These are phyloP conservation scores for Tolypocladium guangdongense DNA, from an alignment of 2,329 filamentous ascomycete species.

Conservation along the genomic window DNA sequence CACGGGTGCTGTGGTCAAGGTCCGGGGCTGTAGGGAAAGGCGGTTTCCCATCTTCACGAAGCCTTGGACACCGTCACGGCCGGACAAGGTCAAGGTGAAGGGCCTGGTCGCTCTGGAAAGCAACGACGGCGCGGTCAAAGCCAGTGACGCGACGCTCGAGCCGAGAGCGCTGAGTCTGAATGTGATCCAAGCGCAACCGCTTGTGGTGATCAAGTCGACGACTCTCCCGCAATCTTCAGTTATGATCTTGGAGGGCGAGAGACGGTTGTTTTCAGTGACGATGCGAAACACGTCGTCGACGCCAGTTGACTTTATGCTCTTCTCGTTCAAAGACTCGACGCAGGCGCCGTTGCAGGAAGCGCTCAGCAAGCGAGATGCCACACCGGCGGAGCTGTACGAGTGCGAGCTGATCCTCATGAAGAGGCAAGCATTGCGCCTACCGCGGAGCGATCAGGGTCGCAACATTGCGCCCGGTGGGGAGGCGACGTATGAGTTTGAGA, in stretches of 20 bases:
- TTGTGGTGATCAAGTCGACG: slow-evolving; percentile 63
- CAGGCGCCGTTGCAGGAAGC: slow-evolving; percentile 66
- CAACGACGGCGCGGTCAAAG: slow-evolving; percentile 25
- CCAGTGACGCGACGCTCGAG: slow-evolving; percentile 30
- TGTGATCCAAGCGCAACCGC: slow-evolving; percentile 70
- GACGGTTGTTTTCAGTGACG: slow-evolving; percentile 64
- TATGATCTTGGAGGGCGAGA: slow-evolving; percentile 90
- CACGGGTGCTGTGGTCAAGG: slow-evolving; percentile 66
- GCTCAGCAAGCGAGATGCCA: slow-evolving; percentile 64
- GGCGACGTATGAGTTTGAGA: slow-evolving; percentile 68
- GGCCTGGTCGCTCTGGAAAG: slow-evolving; percentile 50
- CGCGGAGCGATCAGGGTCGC: slow-evolving; percentile 37
- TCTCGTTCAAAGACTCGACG: slow-evolving; percentile 85
- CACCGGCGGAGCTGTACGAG: slow-evolving; percentile 72
- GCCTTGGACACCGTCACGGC: slow-evolving; percentile 60
- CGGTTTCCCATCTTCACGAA: slow-evolving; percentile 74
- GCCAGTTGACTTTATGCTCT: slow-evolving; percentile 71
- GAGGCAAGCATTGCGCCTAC: slow-evolving; percentile 56
- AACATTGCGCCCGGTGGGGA: slow-evolving; percentile 58
- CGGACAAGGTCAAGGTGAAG: slow-evolving; percentile 65
- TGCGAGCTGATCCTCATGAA: slow-evolving; percentile 69
- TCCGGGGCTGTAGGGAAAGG: slow-evolving; percentile 71
- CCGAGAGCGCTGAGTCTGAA: slow-evolving; percentile 49
- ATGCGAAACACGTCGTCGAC: slow-evolving; percentile 70
- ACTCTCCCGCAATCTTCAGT: slow-evolving; percentile 74